A percentile compares a stretch with the other conserved stretches of the same genome.
Conservation (phyloP, 2,329 filamentous ascomycete species). For the Westerdykella sp. region DNA sequence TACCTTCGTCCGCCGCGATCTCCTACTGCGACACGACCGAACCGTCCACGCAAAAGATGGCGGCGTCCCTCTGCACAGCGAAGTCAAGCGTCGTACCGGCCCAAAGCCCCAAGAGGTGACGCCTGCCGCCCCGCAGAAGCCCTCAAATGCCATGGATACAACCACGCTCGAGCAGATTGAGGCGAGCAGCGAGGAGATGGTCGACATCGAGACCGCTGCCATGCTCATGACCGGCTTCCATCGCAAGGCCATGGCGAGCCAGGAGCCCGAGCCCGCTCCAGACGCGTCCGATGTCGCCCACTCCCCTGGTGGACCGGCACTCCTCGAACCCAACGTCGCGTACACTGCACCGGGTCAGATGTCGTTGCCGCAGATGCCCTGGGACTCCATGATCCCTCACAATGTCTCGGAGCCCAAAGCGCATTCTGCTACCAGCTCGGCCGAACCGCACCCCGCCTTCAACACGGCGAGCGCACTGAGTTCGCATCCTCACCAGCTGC, state of each 20-base stretch:
- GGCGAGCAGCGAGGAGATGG: conserved; percentile 79
- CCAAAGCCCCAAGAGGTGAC: conserved; percentile 56
- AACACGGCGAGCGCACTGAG: conserved; percentile 53
- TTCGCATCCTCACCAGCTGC: conserved; percentile 57
- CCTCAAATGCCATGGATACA: conserved; percentile 73
- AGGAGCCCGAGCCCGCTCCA: conserved; percentile 53
- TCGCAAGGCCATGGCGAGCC: conserved; percentile 80
- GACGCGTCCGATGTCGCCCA: conserved; percentile 60
- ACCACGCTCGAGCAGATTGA: conserved; percentile 89
- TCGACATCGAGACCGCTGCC: conserved; percentile 93
- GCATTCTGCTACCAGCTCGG: conserved; percentile 64
- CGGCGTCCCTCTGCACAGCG: conserved; percentile 85
- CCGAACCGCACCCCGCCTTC: conserved; percentile 56
- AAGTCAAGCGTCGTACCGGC: conserved; percentile 77
- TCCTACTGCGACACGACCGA: conserved; percentile 92
- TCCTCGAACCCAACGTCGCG: conserved; percentile 71
- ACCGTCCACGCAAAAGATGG: conserved; percentile 98
- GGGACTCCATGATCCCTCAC: conserved; percentile 80
- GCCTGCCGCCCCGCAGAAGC: conserved; percentile 64
- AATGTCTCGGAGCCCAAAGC: conserved; percentile 65
- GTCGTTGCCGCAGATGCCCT: conserved; percentile 78
- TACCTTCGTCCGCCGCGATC: conserved; percentile 95
- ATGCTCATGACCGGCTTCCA: conserved; percentile 99
- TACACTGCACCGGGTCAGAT: conserved; percentile 66
- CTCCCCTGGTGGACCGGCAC: conserved; percentile 61